Percentiles rank a stretch among this genome's conserved stretches.
Evolutionary conservation across 2,329 filamentous ascomycete species (phyloP).

Genomic region (Penicillium sclerotiorum): DNA sequence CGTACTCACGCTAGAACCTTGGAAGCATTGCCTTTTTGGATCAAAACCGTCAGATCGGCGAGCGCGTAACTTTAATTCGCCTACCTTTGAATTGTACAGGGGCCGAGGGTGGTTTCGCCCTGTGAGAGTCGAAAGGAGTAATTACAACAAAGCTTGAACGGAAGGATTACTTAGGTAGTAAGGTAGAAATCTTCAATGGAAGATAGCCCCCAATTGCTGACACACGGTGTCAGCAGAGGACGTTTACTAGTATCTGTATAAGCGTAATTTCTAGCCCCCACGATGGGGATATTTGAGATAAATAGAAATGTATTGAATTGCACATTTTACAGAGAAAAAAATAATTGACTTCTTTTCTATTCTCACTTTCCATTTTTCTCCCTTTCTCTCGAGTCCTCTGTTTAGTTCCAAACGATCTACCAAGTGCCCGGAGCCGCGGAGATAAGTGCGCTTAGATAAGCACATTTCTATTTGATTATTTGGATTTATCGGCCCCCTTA

Average conservation of each 20-base stretch:
- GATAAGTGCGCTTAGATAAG: constrained; percentile 12
- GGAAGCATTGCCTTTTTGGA: background rate
- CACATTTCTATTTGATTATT: constrained; percentile 3
- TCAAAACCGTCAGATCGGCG: background rate
- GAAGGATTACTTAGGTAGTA: background rate
- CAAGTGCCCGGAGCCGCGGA: constrained; percentile 1
- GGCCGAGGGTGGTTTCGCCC: too few species aligned
- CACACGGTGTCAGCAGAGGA: background rate
- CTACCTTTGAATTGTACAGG: background rate
- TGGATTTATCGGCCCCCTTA: constrained; percentile 12
- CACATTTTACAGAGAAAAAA: too few species aligned
- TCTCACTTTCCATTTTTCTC: too few species aligned
- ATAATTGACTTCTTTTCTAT: too few species aligned
- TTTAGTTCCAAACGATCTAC: too few species aligned
- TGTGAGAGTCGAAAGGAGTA: background rate
- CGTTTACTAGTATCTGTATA: background rate
- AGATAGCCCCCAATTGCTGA: background rate
- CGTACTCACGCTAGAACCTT: background rate
- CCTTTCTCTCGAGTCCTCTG: too few species aligned
- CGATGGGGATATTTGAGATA: background rate
- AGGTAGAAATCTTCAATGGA: background rate
- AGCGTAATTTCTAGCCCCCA: background rate
- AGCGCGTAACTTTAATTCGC: background rate
- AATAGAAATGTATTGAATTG: too few species aligned
- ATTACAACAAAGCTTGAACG: too few species aligned